Conservation (phyloP, 2,329 filamentous ascomycete species). For the Colletotrichum echinochloae region DNA sequence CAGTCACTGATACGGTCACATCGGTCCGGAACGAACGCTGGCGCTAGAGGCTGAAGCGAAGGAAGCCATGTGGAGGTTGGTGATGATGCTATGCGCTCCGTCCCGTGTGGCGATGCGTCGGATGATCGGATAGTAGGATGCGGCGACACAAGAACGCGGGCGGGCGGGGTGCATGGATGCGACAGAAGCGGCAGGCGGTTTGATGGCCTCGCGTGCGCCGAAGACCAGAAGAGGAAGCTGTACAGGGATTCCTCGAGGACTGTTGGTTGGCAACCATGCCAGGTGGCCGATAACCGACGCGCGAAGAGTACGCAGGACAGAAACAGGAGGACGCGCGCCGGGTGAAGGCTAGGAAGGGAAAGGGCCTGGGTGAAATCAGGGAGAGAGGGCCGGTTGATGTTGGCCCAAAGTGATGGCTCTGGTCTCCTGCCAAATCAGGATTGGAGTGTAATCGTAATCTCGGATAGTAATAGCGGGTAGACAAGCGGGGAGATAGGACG, state of each 20-base stretch:
- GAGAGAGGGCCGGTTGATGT: conserved; percentile 5
- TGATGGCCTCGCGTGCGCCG: conserved; percentile 8
- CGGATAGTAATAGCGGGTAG: neutral
- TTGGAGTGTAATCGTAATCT: conserved; percentile 9
- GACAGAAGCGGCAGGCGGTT: conserved; percentile 29
- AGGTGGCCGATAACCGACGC: neutral
- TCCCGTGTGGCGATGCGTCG: conserved; percentile 3
- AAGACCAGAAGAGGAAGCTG: conserved; percentile 17
- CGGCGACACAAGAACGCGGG: neutral
- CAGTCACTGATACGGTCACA: neutral
- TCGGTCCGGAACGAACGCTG: neutral
- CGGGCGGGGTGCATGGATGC: conserved; percentile 1
- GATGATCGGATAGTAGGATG: conserved; percentile 14
- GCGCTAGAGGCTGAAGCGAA: conserved; percentile 3
- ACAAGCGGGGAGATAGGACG: conserved; percentile 37
- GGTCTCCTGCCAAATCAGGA: conserved; percentile 26
- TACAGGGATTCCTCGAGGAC: neutral
- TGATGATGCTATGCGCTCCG: neutral
- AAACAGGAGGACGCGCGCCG: neutral
- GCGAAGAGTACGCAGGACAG: neutral
- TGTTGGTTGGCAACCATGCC: conserved; percentile 1
- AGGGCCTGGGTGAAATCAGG: no score
- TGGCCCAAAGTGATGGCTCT: conserved; percentile 20
- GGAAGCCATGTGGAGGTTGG: neutral
- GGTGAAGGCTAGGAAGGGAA: no score